Evolutionary conservation across 1,139 yeast genomes (phyloP).

Genomic region (Lodderomyces theae): DNA sequence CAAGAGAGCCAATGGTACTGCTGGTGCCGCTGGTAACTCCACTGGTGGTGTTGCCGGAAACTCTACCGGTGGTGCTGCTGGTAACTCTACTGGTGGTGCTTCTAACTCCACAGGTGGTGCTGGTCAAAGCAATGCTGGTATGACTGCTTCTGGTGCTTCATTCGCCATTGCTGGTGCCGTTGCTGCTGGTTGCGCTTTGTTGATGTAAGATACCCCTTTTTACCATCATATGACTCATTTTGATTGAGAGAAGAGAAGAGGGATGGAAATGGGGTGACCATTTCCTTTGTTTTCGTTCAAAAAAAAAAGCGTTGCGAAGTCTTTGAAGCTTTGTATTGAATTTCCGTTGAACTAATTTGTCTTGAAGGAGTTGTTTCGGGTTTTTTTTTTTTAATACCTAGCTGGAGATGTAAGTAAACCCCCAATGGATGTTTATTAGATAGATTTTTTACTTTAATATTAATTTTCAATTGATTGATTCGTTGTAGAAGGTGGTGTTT

Average conservation of each 20-base stretch:
- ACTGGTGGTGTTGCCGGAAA: slow-evolving; percentile 14
- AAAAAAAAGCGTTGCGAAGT: not conserved
- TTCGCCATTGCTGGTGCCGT: slow-evolving; percentile 36
- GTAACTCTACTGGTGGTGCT: slow-evolving; percentile 33
- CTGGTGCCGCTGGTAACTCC: slow-evolving; percentile 8
- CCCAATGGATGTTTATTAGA: slow-evolving; percentile 2
- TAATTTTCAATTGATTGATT: too few relatives aligned
- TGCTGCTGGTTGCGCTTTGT: slow-evolving; percentile 34
- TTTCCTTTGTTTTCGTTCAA: not conserved
- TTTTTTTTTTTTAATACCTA: not conserved
- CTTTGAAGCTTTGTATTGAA: not conserved
- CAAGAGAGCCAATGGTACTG: slow-evolving; percentile 13
- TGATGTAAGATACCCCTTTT: slow-evolving; percentile 17
- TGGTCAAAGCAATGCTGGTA: slow-evolving; percentile 16
- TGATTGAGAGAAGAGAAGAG: not conserved
- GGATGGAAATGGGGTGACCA: too few relatives aligned
- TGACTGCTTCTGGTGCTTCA: slow-evolving; percentile 21
- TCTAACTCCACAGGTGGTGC: slow-evolving; percentile 15
- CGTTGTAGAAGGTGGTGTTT: too few relatives aligned
- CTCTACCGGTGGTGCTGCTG: slow-evolving; percentile 19
- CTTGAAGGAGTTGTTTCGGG: not conserved
- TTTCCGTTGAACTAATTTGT: not conserved
- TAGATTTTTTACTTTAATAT: slow-evolving; percentile 2
- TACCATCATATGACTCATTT: too few relatives aligned
- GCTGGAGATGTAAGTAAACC: not conserved